These are phyloP conservation scores for Zangia roseola DNA, from an alignment of 768 basidiomycete genomes.

Conservation along the genomic window DNA sequence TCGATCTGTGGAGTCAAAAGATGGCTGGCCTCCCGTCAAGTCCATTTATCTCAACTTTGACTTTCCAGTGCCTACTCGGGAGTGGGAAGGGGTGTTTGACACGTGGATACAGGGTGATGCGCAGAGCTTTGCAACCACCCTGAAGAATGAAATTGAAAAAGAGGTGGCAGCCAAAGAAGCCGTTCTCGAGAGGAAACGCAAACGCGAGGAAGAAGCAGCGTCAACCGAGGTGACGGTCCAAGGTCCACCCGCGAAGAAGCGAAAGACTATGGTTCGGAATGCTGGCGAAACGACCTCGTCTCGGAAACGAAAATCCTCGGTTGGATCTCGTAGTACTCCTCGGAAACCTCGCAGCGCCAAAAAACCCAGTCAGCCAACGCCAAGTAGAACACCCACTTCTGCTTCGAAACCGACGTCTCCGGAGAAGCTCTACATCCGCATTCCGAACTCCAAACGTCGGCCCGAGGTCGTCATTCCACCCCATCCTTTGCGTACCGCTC, in stretches of 20 bases:
- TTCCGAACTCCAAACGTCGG: conserved; percentile 7
- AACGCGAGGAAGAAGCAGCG: conserved; percentile 48
- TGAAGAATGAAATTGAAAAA: conserved; percentile 58
- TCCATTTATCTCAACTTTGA: conserved; percentile 85
- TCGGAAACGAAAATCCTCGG: conserved; percentile 26
- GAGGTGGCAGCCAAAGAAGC: conserved; percentile 54
- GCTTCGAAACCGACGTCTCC: conserved; percentile 19
- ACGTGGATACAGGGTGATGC: conserved; percentile 88
- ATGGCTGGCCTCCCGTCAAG: conserved; percentile 57
- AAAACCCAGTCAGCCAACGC: conserved; percentile 11
- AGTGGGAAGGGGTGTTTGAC: conserved; percentile 92
- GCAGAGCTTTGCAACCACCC: conserved; percentile 67
- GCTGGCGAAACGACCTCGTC: conserved; percentile 16
- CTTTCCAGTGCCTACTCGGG: conserved; percentile 78
- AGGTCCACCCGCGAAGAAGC: conserved; percentile 23
- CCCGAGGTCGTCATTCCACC: conserved; percentile 24
- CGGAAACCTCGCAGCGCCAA: conserved; percentile 31
- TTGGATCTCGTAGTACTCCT: conserved; percentile 21
- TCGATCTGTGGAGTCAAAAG: conserved; percentile 29
- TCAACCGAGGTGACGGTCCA: conserved; percentile 9
- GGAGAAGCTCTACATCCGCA: conserved; percentile 29
- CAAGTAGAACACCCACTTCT: conserved; percentile 15
- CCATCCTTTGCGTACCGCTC: conserved; percentile 3
- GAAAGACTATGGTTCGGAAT: conserved; percentile 18
- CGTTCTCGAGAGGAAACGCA: conserved; percentile 53